phyloP scores from a whole-genome alignment of 148 eudicot species.

The Tetragonia tetragonoides region DNA sequence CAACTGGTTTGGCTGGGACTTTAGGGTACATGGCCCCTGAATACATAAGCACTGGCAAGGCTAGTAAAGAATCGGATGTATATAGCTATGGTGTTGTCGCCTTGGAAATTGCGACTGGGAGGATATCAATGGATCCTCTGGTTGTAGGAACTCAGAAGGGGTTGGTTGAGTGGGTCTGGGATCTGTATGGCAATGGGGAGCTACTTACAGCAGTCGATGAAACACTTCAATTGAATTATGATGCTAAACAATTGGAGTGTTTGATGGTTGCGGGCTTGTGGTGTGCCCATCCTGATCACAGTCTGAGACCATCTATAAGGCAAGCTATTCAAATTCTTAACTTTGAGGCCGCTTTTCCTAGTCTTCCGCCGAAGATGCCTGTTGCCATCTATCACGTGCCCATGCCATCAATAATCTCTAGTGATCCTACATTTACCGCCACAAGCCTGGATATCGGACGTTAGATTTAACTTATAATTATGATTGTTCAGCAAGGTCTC shows the following conservation, averaged over 20 bases:
- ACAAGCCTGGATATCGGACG: conserved; percentile 4
- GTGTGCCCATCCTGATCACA: conserved; percentile 51
- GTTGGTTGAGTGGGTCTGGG: conserved; percentile 46
- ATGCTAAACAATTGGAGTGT: conserved; percentile 34
- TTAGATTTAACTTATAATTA: background rate
- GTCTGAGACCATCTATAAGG: conserved; percentile 42
- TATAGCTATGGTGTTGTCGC: conserved; percentile 50
- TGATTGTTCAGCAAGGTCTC: background rate
- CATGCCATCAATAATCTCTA: background rate
- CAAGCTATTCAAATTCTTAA: conserved; percentile 44
- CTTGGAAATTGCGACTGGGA: conserved; percentile 43
- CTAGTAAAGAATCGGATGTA: conserved; percentile 49
- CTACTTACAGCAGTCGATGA: conserved; percentile 29
- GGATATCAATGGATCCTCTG: conserved; percentile 18
- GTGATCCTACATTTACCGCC: background rate
- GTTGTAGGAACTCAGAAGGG: conserved; percentile 9
- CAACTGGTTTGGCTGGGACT: conserved; percentile 47
- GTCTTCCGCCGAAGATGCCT: conserved; percentile 19
- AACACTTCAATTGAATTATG: conserved; percentile 28
- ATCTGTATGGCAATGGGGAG: conserved; percentile 32
- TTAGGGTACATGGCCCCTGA: conserved; percentile 51
- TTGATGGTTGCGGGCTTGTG: conserved; percentile 48
- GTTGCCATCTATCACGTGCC: conserved; percentile 14
- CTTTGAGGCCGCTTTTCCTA: conserved; percentile 33
- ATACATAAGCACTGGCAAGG: conserved; percentile 33